phyloP scores from a whole-genome alignment of 257 asterid species.

The Solanum pinnatisectum region DNA sequence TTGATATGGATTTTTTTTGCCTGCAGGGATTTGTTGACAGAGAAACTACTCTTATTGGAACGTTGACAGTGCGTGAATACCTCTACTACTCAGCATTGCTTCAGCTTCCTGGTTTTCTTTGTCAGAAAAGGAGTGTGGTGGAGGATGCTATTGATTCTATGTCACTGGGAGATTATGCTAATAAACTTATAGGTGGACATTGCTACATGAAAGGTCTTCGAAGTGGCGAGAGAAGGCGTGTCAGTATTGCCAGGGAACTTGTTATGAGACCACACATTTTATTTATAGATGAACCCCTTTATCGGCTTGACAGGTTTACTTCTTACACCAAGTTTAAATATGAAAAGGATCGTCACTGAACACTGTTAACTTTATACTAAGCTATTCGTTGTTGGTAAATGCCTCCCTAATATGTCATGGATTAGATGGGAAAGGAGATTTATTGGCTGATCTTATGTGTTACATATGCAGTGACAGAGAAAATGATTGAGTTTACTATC shows the following conservation, averaged over 20 bases:
- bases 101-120: conserved; percentile 90
- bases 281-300: conserved; percentile 96
- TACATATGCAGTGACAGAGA: background rate
- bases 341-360: background rate
- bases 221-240: conserved; percentile 90
- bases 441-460: background rate
- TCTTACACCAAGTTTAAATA: background rate
- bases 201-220: conserved; percentile 91
- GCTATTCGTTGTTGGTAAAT: background rate
- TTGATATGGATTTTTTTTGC: conserved; percentile 7
- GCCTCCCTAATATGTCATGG: background rate
- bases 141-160: conserved; percentile 89
- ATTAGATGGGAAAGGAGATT: background rate
- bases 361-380: background rate
- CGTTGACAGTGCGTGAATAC: conserved; percentile 98
- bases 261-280: conserved; percentile 87
- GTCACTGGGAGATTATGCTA: conserved; percentile 88
- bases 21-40: conserved; percentile 86
- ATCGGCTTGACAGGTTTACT: conserved; percentile 89
- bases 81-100: conserved; percentile 93
- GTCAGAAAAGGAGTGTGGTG: conserved; percentile 59
- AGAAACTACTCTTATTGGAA: conserved; percentile 85
- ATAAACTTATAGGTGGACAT: conserved; percentile 94
- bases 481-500: background rate
- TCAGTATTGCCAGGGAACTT: conserved; percentile 94